Percentiles rank a stretch among this genome's conserved stretches.
phyloP scores from a whole-genome alignment of 176 grass and related monocot species.

The Aegilops bicornis region DNA sequence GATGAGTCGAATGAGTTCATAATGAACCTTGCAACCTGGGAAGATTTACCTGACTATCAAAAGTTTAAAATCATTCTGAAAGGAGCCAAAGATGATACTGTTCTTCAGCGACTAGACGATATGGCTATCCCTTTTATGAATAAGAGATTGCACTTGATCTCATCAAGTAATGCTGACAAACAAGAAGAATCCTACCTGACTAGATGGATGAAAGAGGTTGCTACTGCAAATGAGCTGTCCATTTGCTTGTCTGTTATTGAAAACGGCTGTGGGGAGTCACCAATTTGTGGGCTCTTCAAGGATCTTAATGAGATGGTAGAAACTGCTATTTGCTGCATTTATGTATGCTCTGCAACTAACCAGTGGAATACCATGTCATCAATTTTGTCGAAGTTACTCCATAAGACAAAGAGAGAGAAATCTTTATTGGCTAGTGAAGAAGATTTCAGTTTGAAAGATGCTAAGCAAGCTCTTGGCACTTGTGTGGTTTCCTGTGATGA shows the following conservation, averaged over 20 bases:
- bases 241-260: constrained; percentile 76
- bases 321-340: constrained; percentile 76
- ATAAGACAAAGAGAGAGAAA: constrained; percentile 59
- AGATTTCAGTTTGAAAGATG: constrained; percentile 47
- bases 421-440: constrained; percentile 41
- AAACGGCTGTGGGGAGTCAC: constrained; percentile 79
- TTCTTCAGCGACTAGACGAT: constrained; percentile 68
- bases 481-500: constrained; percentile 46
- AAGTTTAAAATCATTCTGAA: constrained; percentile 94
- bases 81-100: constrained; percentile 72
- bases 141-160: constrained; percentile 33
- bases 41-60: constrained; percentile 67
- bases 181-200: constrained; percentile 63
- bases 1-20: constrained; percentile 59
- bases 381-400: constrained; percentile 79
- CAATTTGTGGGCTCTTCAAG: constrained; percentile 72
- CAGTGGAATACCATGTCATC: constrained; percentile 92
- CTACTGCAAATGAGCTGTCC: constrained; percentile 60
- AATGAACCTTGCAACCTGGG: constrained; percentile 78
- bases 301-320: constrained; percentile 75
- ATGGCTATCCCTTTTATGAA: constrained; percentile 86
- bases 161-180: constrained; percentile 35
- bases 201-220: constrained; percentile 89
- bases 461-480: constrained; percentile 42
- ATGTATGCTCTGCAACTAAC: constrained; percentile 73